Evolutionary conservation across 2,329 filamentous ascomycete genomes (phyloP).

Genomic region (Fusarium nanum): DNA sequence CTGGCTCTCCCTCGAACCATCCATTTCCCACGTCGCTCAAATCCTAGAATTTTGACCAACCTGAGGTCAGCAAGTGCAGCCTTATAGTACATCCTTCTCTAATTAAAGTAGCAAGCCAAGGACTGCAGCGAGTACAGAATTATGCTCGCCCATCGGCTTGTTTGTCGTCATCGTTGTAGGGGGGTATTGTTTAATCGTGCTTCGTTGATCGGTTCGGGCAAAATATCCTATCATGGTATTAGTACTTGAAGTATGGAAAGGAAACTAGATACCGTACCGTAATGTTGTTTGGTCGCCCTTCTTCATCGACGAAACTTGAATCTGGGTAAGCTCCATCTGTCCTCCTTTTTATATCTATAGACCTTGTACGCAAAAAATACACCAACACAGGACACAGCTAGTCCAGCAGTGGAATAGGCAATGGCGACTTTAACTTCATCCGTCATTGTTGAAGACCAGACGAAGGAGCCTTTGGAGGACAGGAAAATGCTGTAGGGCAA

Average conservation of each 20-base stretch:
- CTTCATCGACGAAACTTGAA: not conserved
- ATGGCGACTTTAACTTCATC: conserved; percentile 1
- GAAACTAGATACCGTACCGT: no score
- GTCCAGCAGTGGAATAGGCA: not conserved
- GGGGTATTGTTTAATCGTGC: no score
- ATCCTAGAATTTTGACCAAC: fast-evolving
- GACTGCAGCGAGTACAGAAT: no score
- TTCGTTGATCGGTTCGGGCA: no score
- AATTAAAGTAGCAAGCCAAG: no score
- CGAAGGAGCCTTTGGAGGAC: fast-evolving
- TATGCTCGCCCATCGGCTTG: no score
- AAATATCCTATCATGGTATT: fast-evolving
- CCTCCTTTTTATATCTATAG: not conserved
- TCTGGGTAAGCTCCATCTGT: no score
- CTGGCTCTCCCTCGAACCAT: no score
- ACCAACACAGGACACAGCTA: not conserved
- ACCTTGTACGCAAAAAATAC: not conserved
- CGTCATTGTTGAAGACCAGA: not conserved
- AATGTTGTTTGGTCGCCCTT: fast-evolving
- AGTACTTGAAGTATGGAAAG: fast-evolving
- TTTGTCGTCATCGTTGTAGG: fast-evolving
- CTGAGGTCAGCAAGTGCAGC: no score
- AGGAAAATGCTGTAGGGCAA: fast-evolving
- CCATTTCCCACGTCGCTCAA: fast-evolving
- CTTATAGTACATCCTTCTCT: no score